Evolutionary conservation across 2,329 filamentous ascomycete species (phyloP).

Genomic region (Pseudogymnoascus sp.): DNA sequence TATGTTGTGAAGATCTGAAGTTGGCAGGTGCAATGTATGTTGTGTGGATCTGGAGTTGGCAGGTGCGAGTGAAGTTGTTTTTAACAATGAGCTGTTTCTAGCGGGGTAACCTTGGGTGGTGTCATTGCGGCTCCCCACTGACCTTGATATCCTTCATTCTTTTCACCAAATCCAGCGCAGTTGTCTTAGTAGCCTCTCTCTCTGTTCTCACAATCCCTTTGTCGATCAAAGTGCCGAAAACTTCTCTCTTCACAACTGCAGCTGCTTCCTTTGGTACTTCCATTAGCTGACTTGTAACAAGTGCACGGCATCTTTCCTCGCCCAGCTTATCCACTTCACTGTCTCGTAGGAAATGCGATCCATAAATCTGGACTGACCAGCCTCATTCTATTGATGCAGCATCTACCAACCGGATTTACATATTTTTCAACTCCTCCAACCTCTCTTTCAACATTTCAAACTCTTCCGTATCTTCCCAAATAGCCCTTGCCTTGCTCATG

Average conservation of each 20-base stretch:
- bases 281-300: background rate
- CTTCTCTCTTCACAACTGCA: background rate
- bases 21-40: too few relatives aligned
- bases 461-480: constrained; percentile 69
- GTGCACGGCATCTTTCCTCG: background rate
- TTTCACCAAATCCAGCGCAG: background rate
- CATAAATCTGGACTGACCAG: background rate
- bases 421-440: constrained; percentile 46
- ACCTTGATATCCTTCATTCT: background rate
- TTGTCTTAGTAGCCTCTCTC: background rate
- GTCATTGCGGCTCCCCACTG: background rate
- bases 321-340: background rate
- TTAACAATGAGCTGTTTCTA: too few relatives aligned
- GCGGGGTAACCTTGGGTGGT: too few relatives aligned
- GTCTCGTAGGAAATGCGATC: background rate
- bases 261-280: background rate
- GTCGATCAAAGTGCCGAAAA: background rate
- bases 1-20: too few relatives aligned
- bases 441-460: constrained; percentile 55
- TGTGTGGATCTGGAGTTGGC: too few relatives aligned
- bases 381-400: background rate
- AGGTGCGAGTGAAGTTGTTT: too few relatives aligned
- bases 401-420: background rate
- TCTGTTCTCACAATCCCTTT: background rate
- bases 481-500: constrained; percentile 71